phyloP scores from a whole-genome alignment of 1,284 basidiomycete species.

The Tremellales sp. region DNA sequence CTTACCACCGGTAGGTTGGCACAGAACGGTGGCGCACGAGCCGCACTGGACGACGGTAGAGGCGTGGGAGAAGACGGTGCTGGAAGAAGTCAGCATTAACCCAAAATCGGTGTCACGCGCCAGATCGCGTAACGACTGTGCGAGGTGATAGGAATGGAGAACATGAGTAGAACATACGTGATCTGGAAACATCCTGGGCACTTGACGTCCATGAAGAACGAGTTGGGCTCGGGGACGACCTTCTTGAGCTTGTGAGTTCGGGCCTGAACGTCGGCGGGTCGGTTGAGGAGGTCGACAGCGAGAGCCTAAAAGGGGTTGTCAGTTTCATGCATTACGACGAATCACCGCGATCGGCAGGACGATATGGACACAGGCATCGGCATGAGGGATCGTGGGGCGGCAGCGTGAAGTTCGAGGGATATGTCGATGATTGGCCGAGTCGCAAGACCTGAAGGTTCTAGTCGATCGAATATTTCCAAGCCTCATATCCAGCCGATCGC shows the following conservation, averaged over 20 bases:
- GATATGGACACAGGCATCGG: neutral
- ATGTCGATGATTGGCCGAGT: no score
- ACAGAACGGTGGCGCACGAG: slow-evolving; percentile 90
- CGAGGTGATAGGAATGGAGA: neutral
- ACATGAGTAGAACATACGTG: slow-evolving; percentile 36
- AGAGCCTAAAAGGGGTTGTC: slow-evolving; percentile 69
- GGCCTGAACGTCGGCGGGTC: slow-evolving; percentile 78
- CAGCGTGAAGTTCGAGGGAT: no score
- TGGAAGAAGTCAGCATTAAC: slow-evolving; percentile 9
- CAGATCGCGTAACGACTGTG: neutral
- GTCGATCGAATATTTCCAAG: no score
- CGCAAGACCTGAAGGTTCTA: no score
- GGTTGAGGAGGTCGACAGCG: slow-evolving; percentile 97
- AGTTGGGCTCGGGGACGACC: slow-evolving; percentile 95
- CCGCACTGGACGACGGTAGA: slow-evolving; percentile 62
- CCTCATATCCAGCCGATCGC: no score
- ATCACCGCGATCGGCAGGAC: neutral
- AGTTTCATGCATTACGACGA: neutral
- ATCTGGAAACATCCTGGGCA: slow-evolving; percentile 74
- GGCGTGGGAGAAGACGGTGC: slow-evolving; percentile 52
- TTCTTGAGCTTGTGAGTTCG: slow-evolving; percentile 98
- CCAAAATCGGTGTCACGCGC: neutral
- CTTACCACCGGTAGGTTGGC: slow-evolving; percentile 98
- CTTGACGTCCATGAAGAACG: slow-evolving; percentile 99
- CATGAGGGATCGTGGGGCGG: neutral